phyloP scores from a whole-genome alignment of 805 yeast genomes.

The Sugiyamaella marilandica region DNA sequence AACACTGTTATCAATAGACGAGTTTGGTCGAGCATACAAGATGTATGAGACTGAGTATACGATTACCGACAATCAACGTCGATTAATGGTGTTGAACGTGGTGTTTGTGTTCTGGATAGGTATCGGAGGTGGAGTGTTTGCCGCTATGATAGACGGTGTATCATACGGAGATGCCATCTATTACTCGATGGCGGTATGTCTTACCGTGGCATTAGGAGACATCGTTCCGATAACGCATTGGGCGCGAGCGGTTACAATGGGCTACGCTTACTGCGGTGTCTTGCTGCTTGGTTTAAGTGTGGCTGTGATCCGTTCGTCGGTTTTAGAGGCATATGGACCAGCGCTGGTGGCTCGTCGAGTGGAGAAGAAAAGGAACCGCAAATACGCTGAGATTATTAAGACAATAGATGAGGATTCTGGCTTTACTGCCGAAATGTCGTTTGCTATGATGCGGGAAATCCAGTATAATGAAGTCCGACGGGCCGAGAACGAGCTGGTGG shows the following conservation, averaged over 20 bases:
- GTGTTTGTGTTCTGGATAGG: conserved; percentile 62
- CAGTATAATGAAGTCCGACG: conserved; percentile 29
- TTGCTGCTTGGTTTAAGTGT: conserved; percentile 69
- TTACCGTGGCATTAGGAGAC: conserved; percentile 83
- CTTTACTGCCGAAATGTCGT: conserved; percentile 40
- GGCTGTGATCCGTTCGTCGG: conserved; percentile 61
- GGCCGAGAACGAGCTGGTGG: conserved; percentile 29
- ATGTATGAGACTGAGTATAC: conserved; percentile 71
- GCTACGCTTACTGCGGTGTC: conserved; percentile 67
- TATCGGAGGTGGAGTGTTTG: conserved; percentile 61
- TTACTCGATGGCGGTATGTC: conserved; percentile 63
- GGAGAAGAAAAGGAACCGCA: conserved; percentile 45
- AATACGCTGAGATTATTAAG: conserved; percentile 26
- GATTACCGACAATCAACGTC: conserved; percentile 60
- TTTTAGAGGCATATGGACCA: conserved; percentile 56
- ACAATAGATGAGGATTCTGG: conserved; percentile 1
- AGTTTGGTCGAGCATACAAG: conserved; percentile 51
- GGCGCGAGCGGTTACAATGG: conserved; percentile 52
- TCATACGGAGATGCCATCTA: conserved; percentile 66
- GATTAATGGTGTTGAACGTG: conserved; percentile 68
- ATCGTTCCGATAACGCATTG: conserved; percentile 50
- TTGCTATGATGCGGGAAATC: conserved; percentile 51
- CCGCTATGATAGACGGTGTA: conserved; percentile 38
- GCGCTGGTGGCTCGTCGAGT: conserved; percentile 61
- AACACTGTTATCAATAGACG: conserved; percentile 49